These are phyloP conservation scores for Geum urbanum DNA, from an alignment of 306 rosid species.

Conservation along the genomic window DNA sequence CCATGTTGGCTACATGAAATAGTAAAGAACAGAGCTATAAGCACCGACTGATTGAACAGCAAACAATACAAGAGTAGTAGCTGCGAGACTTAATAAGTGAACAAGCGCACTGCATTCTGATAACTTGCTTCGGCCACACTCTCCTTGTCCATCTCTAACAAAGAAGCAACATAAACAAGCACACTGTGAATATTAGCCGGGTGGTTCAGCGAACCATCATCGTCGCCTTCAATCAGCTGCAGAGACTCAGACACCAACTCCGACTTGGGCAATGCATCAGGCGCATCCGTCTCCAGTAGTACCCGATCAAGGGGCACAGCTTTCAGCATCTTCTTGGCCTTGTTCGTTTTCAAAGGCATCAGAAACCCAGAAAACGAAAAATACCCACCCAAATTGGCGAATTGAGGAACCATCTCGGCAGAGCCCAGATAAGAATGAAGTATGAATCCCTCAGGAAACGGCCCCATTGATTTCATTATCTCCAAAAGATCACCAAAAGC, in stretches of 20 bases:
- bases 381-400: slow-evolving; percentile 74
- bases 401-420: slow-evolving; percentile 88
- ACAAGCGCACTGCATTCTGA: slow-evolving; percentile 36
- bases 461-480: slow-evolving; percentile 71
- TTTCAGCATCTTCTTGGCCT: slow-evolving; percentile 84
- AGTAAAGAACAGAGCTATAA: too few species aligned
- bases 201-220: slow-evolving; percentile 71
- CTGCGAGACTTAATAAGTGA: slow-evolving; percentile 26
- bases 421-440: slow-evolving; percentile 92
- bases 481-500: slow-evolving; percentile 87
- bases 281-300: slow-evolving; percentile 95
- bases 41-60: not conserved
- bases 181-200: slow-evolving; percentile 67
- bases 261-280: slow-evolving; percentile 71
- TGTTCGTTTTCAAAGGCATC: slow-evolving; percentile 57
- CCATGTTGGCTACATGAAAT: too few species aligned
- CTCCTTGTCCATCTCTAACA: slow-evolving; percentile 44
- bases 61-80: not conserved
- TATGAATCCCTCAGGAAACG: slow-evolving; percentile 87
- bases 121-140: slow-evolving; percentile 42
- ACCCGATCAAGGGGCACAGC: slow-evolving; percentile 69
- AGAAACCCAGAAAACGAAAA: slow-evolving; percentile 91
- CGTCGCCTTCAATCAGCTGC: slow-evolving; percentile 60
- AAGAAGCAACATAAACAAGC: slow-evolving; percentile 40
- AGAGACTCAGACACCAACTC: slow-evolving; percentile 35